phyloP scores from a whole-genome alignment of 345 rosid species.

The Laguncularia racemosa region DNA sequence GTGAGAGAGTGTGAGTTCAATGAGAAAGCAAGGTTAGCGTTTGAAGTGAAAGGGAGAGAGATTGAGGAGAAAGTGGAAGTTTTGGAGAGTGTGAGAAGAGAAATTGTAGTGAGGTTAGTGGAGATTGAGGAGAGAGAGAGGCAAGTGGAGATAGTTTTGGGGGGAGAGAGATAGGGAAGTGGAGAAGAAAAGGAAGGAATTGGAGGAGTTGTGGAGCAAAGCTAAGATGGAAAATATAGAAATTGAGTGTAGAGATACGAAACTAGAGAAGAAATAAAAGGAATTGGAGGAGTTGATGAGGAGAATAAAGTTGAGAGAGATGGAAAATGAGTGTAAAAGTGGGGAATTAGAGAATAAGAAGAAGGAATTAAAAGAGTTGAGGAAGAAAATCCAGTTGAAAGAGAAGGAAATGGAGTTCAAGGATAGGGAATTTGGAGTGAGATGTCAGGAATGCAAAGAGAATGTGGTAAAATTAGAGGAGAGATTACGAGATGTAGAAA shows the following conservation, averaged over 20 bases:
- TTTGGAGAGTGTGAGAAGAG: conserved; percentile 2
- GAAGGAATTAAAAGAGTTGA: too few relatives aligned
- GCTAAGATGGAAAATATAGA: not conserved
- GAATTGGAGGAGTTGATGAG: conserved; percentile 3
- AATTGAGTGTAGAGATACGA: not conserved
- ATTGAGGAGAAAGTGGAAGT: conserved; percentile 6
- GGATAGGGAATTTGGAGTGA: too few relatives aligned
- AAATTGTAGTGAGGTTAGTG: too few relatives aligned
- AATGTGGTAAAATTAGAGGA: too few relatives aligned
- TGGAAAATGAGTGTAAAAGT: conserved; percentile 8
- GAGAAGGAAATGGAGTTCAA: conserved; percentile 20
- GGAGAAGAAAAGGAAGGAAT: not conserved
- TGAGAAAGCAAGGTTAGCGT: not conserved
- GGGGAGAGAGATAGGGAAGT: conserved; percentile 13
- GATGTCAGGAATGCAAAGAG: too few relatives aligned
- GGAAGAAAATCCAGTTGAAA: conserved; percentile 2
- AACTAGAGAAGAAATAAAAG: conserved; percentile 7
- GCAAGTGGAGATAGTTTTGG: conserved; percentile 4
- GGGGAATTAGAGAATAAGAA: too few relatives aligned
- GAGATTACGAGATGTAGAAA: too few relatives aligned
- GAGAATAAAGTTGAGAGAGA: conserved; percentile 9
- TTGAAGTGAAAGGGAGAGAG: conserved; percentile 8
- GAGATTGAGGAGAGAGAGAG: not conserved
- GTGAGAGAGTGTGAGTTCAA: conserved; percentile 1
- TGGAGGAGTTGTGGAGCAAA: not conserved